Conservation (phyloP, 768 basidiomycete genomes). For the Chalciporus sphaerocephalus region DNA sequence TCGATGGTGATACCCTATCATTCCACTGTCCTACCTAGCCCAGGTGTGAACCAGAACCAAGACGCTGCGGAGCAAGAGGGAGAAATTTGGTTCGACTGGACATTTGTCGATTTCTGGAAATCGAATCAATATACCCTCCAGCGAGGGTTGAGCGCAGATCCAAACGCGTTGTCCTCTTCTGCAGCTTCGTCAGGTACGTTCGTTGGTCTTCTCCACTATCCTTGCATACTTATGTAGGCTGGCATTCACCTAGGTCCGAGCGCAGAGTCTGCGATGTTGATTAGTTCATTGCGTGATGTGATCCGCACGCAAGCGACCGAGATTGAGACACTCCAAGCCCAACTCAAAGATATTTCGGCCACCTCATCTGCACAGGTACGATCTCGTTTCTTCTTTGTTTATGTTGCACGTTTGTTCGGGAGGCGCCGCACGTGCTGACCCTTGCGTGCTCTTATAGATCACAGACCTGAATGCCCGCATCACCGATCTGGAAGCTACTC, state of each 20-base stretch:
- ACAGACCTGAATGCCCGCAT: conserved; percentile 46
- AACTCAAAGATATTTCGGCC: conserved; percentile 43
- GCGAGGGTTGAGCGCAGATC: conserved; percentile 65
- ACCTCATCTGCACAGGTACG: conserved; percentile 40
- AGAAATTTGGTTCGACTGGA: conserved; percentile 98
- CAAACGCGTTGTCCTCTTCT: conserved; percentile 56
- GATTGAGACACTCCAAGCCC: conserved; percentile 61
- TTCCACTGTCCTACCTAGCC: conserved; percentile 4
- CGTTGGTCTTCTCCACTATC: too few species aligned
- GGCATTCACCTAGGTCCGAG: conserved; percentile 46
- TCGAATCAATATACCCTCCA: conserved; percentile 89
- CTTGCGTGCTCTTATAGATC: conserved; percentile 31
- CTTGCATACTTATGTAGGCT: too few species aligned
- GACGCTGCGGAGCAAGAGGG: conserved; percentile 51
- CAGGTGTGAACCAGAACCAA: conserved; percentile 1
- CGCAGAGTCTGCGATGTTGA: conserved; percentile 75
- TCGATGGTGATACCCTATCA: conserved; percentile 63
- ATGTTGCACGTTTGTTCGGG: not conserved
- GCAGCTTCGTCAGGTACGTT: conserved; percentile 51
- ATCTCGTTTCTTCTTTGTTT: not conserved
- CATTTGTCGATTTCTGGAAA: conserved; percentile 98
- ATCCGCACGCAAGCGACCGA: conserved; percentile 80
- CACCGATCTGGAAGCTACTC: conserved; percentile 40
- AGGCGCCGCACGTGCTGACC: not conserved
- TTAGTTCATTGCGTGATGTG: conserved; percentile 78